Percentiles rank a stretch among this genome's conserved stretches.
Evolutionary conservation across 2,329 filamentous ascomycete species (phyloP).

Genomic region (Mycosphaerella arachidis): DNA sequence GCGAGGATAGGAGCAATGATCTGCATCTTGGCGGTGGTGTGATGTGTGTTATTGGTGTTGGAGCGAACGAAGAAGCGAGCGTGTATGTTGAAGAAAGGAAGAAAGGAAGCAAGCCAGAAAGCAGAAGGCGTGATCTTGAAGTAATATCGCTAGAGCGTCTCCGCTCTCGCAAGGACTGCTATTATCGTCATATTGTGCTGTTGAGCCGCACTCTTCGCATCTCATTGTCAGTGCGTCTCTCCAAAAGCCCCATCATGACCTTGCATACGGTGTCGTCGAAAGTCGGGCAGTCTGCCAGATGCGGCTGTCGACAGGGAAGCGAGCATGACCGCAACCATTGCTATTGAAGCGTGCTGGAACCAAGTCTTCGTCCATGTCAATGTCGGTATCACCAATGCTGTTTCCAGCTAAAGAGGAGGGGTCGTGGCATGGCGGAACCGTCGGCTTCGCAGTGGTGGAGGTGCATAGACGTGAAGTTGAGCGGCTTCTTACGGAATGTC

Average conservation of each 20-base stretch:
- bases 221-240: not conserved
- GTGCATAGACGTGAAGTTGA: not conserved
- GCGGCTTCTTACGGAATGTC: not conserved
- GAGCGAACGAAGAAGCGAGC: not conserved
- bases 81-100: not conserved
- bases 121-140: not conserved
- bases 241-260: not conserved
- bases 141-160: not conserved
- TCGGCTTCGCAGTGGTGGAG: not conserved
- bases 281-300: not conserved
- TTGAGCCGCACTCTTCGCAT: not conserved
- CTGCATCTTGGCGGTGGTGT: conserved; percentile 12
- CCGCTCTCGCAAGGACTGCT: not conserved
- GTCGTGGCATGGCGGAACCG: not conserved
- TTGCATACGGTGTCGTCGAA: not conserved
- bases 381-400: not conserved
- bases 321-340: not conserved
- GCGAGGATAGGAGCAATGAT: conserved; percentile 12
- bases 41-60: not conserved
- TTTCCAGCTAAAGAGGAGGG: not conserved
- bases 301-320: not conserved
- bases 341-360: not conserved
- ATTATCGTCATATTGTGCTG: not conserved
- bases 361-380: not conserved
- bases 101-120: not conserved